Evolutionary conservation across 2,329 filamentous ascomycete species (phyloP).

Genomic region (Aspergillus arachidicola): DNA sequence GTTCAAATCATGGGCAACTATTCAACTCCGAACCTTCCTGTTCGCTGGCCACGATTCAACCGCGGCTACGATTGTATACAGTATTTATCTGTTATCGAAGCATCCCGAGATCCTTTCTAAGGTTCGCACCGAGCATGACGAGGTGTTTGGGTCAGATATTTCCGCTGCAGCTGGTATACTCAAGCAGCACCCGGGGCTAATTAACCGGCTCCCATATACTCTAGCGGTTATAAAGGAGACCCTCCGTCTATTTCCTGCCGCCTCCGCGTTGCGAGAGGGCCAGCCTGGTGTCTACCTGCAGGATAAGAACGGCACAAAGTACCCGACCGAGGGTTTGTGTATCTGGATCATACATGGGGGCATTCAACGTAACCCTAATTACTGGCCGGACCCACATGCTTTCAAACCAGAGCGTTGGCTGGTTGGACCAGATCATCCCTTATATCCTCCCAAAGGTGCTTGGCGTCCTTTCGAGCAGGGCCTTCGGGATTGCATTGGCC

Average conservation of each 20-base stretch:
- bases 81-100: slow-evolving; percentile 9
- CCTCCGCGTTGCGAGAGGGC: slow-evolving; percentile 19
- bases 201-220: slow-evolving; percentile 58
- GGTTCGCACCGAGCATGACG: slow-evolving; percentile 55
- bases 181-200: slow-evolving; percentile 45
- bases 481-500: slow-evolving; percentile 52
- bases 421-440: slow-evolving; percentile 26
- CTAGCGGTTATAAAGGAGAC: slow-evolving; percentile 58
- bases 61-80: neutral
- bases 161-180: slow-evolving; percentile 42
- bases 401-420: slow-evolving; percentile 44
- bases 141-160: slow-evolving; percentile 51
- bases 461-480: slow-evolving; percentile 55
- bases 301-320: slow-evolving; percentile 14
- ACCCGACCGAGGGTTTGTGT: slow-evolving; percentile 17
- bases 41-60: neutral
- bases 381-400: slow-evolving; percentile 20
- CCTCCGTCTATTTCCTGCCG: slow-evolving; percentile 53
- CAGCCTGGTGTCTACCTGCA: slow-evolving; percentile 12
- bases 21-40: neutral
- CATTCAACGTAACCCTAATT: slow-evolving; percentile 18
- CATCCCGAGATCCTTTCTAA: slow-evolving; percentile 36
- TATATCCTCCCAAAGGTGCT: slow-evolving; percentile 38
- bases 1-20: neutral
- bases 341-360: slow-evolving; percentile 22